Evolutionary conservation across 2,329 filamentous ascomycete species (phyloP).

Genomic region (Fusarium sp.): DNA sequence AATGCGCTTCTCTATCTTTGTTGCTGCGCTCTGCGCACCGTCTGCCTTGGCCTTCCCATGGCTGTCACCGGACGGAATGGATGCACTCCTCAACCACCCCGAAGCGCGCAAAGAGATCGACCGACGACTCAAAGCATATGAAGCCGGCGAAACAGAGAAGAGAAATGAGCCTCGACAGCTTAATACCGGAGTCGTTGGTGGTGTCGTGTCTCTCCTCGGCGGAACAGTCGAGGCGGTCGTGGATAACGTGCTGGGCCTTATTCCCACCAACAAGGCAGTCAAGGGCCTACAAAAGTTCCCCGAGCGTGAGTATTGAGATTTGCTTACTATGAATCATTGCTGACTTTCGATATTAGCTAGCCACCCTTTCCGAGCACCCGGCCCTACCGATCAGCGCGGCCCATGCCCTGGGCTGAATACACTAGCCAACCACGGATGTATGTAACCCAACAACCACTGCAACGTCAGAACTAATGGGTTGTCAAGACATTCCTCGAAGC

Average conservation of each 20-base stretch:
- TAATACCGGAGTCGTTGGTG: constrained; percentile 8
- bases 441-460: background rate
- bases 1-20: constrained; percentile 20
- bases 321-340: background rate
- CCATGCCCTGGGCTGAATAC: constrained; percentile 32
- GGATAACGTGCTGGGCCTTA: constrained; percentile 23
- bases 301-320: background rate
- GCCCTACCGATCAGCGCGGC: constrained; percentile 26
- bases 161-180: constrained; percentile 6
- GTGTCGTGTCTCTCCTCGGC: constrained; percentile 22
- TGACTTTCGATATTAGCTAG: background rate
- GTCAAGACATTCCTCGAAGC: constrained; percentile 25
- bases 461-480: background rate
- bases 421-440: constrained; percentile 31
- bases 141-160: constrained; percentile 2
- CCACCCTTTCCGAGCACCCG: constrained; percentile 23
- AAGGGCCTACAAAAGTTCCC: constrained; percentile 32
- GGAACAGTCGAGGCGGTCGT: constrained; percentile 29
- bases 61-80: constrained; percentile 21
- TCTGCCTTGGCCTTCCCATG: constrained; percentile 28
- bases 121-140: constrained; percentile 19
- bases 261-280: constrained; percentile 33
- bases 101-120: constrained; percentile 31
- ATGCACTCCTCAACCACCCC: constrained; percentile 24
- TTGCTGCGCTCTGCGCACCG: constrained; percentile 21